Conservation (phyloP, 2,329 filamentous ascomycete genomes). For the Arthrobotrys megalospora region DNA sequence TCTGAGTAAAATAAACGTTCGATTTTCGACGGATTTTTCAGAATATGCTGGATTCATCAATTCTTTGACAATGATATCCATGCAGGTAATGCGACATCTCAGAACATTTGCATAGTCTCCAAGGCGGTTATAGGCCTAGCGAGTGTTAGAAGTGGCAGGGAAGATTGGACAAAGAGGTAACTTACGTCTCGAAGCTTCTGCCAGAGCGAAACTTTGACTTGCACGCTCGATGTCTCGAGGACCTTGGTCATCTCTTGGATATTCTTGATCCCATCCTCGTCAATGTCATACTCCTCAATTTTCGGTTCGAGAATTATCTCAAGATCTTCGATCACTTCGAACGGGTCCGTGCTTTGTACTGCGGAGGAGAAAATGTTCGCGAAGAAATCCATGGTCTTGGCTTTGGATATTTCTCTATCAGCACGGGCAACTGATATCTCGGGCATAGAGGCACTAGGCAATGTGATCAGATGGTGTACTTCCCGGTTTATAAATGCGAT, state of each 20-base stretch:
- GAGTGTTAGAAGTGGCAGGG: background rate
- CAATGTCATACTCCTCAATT: slow-evolving; percentile 64
- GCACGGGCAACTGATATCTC: slow-evolving; percentile 86
- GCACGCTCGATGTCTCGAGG: slow-evolving; percentile 83
- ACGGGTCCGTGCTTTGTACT: slow-evolving; percentile 80
- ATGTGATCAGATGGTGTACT: background rate
- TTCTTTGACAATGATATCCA: slow-evolving; percentile 84
- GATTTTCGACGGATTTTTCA: slow-evolving; percentile 74
- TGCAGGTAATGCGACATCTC: slow-evolving; percentile 86
- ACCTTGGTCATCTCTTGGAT: slow-evolving; percentile 87
- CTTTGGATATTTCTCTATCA: slow-evolving; percentile 89
- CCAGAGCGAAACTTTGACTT: slow-evolving; percentile 90
- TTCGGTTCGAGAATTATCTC: slow-evolving; percentile 88
- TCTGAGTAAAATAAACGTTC: slow-evolving; percentile 78
- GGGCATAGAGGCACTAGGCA: slow-evolving; percentile 79
- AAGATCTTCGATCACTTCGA: slow-evolving; percentile 88
- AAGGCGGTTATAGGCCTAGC: slow-evolving; percentile 84
- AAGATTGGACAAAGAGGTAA: background rate
- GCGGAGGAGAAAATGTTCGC: slow-evolving; percentile 84
- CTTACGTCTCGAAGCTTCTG: slow-evolving; percentile 78
- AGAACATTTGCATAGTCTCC: slow-evolving; percentile 89
- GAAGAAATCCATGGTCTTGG: slow-evolving; percentile 98
- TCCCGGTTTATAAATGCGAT: background rate
- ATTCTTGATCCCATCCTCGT: slow-evolving; percentile 69
- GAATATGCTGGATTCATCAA: slow-evolving; percentile 75